Base-by-base conservation (phyloP, 768 basidiomycete genomes). In the Candolleomyces eurysporus region DNA sequence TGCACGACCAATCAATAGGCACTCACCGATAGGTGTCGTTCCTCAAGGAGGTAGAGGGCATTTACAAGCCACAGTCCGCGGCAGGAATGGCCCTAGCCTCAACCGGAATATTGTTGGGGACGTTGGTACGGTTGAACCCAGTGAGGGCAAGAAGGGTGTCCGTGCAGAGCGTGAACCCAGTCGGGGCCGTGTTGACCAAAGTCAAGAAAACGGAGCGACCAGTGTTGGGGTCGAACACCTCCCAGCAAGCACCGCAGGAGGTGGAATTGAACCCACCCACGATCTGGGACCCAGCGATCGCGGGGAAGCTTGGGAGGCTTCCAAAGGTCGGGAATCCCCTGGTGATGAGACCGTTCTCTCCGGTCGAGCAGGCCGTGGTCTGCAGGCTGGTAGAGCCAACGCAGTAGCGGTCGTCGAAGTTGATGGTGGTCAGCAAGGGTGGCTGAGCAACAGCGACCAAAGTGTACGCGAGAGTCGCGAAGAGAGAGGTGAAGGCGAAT, bases 321-420 rank as follows among this genome's bases (percentile, higher is more conserved):
- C 58, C 58, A 30, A 63, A 59, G 62, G 62, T 63, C 39, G 48
- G 22, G 62, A 42, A 32, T 36, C 62, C 62, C 17, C 50, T 48
- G 49, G 49, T 51, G 49, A 51, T 51, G 39, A 63, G 58, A 3
- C 5, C 1, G 26, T 59, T 59, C 4, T 16, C 58, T 21, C 59
- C 58, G 19, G 62, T 59, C 19, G 62, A 63, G 58, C 62, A 63
- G 1, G 53, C 30, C 5, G 58, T 59, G 36, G n/a, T 42, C 46
- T 42, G 13, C 17, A 63, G 62, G 17, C 53, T 48, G 46, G 36
- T 53, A 7, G 48, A 11, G 5, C 53, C 48, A 39, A 55, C 31
- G 58, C 59, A 58, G 48, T 52, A 58, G 46, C 19, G 46, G 17
- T 31, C 50, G 62, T 63, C 62, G 30, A 48, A 63, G 58, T 59